phyloP scores from a whole-genome alignment of 768 basidiomycete species.

The Boletus insuetus region DNA sequence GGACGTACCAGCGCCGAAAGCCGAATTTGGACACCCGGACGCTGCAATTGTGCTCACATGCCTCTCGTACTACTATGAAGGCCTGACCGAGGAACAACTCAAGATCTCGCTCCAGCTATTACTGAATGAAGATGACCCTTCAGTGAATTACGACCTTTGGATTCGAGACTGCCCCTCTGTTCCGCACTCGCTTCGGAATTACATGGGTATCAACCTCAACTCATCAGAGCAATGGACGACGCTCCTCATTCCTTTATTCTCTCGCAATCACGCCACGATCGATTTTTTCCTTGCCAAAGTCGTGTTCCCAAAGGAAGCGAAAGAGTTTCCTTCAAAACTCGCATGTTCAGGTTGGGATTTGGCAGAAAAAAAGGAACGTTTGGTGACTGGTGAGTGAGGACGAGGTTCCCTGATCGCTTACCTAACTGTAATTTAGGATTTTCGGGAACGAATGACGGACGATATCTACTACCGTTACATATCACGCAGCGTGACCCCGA shows the following conservation, averaged over 20 bases:
- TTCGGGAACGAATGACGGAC: constrained; percentile 55
- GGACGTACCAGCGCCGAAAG: constrained; percentile 43
- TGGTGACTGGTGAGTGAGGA: constrained; percentile 9
- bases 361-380: constrained; percentile 32
- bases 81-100: constrained; percentile 40
- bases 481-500: not conserved
- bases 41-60: constrained; percentile 30
- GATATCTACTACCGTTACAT: constrained; percentile 18
- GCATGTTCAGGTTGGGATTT: constrained; percentile 54
- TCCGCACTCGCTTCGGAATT: constrained; percentile 29
- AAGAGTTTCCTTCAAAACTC: constrained; percentile 46
- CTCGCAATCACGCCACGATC: constrained; percentile 36
- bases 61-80: constrained; percentile 40
- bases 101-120: constrained; percentile 38
- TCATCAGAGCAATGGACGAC: constrained; percentile 33
- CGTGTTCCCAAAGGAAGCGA: constrained; percentile 51
- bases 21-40: constrained; percentile 56
- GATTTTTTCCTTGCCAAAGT: constrained; percentile 46
- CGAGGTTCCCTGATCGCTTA: no score
- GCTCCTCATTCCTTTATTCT: constrained; percentile 36
- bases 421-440: constrained; percentile 26
- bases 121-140: constrained; percentile 40
- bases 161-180: constrained; percentile 19
- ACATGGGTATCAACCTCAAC: constrained; percentile 43
- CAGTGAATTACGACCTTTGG: constrained; percentile 42